Evolutionary conservation across 2,329 filamentous ascomycete species (phyloP), one percentile per base, ranked within the genome.

Genomic region (Xylaria sp.): DNA sequence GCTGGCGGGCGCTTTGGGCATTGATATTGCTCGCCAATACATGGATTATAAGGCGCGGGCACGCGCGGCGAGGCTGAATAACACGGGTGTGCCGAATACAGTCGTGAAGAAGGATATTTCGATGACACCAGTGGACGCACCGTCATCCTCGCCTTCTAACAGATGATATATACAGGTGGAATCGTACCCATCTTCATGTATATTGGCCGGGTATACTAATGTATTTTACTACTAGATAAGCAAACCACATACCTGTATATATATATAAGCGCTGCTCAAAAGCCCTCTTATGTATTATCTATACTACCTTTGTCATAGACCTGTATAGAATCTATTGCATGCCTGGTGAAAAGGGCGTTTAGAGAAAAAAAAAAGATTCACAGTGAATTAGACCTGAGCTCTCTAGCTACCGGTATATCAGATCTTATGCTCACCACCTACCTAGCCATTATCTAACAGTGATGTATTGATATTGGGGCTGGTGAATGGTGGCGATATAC

Each of bases 1-100:
- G 70, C 69, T 81, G 21, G 80, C 82, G 3, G 87, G 87, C 10
- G 75, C 84, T 0, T 47, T 79, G 13, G 83, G 84, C 21, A 79
- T 79, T 18, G 78, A 81, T 53, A 63, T 81, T 16, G 68, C 82
- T 23, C 75, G 80, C 57, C 72, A 65, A 61, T 76, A 75, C 63
- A 77, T 74, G 74, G 75, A 76, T n/a, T 65, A 71, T 42, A 71
- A 72, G 50, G 73, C 73, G 27, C 72, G 73, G 27, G 23, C 63
- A 16, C 73, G 74, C 13, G 73, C 72, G 23, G 75, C 76, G 60
- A 75, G 66, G 65, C 21, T 75, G 47, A 74, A 74, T 68, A 73
- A 69, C 1, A 74, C 73, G 57, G 74, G 71, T 2, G 65, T 71
- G n/a, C 40, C 74, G n/a, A 65, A 71, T 48, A 71, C 69, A 54